A percentile compares a stretch with the other conserved stretches of the same genome.
Evolutionary conservation across 2,329 filamentous ascomycete genomes (phyloP).

Genomic region (Rhinocladiella similis): DNA sequence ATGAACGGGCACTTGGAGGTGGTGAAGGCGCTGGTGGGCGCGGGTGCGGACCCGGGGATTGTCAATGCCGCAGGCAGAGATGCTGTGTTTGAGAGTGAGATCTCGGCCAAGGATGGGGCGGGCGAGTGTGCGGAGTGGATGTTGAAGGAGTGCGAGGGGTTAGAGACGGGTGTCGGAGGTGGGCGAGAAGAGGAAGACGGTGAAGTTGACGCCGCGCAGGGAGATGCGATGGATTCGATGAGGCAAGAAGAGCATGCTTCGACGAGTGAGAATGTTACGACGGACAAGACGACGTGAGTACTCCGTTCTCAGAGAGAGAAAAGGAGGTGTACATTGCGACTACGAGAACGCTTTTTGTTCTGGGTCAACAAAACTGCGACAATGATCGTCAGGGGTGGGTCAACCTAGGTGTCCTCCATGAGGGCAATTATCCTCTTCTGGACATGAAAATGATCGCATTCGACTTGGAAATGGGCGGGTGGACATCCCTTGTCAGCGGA

Average conservation of each 20-base stretch:
- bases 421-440: too few relatives aligned
- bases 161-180: slow-evolving; percentile 22
- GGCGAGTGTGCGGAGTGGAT: slow-evolving; percentile 30
- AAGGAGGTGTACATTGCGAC: too few relatives aligned
- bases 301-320: background rate
- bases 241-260: background rate
- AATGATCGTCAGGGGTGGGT: too few relatives aligned
- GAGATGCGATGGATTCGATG: background rate
- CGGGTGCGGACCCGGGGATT: slow-evolving; percentile 74
- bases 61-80: slow-evolving; percentile 85
- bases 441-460: too few relatives aligned
- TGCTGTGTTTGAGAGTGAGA: slow-evolving; percentile 68
- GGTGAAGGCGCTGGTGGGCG: slow-evolving; percentile 73
- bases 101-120: slow-evolving; percentile 35
- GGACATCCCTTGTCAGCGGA: too few relatives aligned
- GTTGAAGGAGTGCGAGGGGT: slow-evolving; percentile 28
- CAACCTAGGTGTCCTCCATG: too few relatives aligned
- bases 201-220: background rate
- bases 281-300: background rate
- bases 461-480: too few relatives aligned
- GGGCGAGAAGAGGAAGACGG: slow-evolving; percentile 12
- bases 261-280: background rate
- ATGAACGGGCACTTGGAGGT: slow-evolving; percentile 81
- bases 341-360: too few relatives aligned
- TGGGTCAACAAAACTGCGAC: too few relatives aligned